Evolutionary conservation across 2,329 filamentous ascomycete species (phyloP).

Genomic region (Westerdykella ornata): DNA sequence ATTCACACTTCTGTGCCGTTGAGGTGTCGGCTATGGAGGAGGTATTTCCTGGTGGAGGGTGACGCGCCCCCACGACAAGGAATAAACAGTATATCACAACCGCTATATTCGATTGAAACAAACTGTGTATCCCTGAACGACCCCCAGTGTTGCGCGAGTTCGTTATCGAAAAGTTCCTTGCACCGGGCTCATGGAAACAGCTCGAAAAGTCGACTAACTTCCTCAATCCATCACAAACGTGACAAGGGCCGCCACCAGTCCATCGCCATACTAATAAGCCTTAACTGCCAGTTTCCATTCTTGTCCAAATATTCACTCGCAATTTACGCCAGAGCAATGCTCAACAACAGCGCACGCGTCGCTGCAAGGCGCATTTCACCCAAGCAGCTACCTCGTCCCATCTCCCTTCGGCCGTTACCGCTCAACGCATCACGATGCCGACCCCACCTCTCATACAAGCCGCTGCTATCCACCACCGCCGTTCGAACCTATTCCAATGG

Average conservation of each 20-base stretch:
- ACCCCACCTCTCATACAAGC: constrained; percentile 2
- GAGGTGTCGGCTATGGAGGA: no score
- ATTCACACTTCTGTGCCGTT: no score
- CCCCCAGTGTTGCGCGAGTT: no score
- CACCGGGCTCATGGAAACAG: constrained; percentile 8
- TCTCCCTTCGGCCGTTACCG: constrained; percentile 14
- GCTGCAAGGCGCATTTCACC: constrained; percentile 31
- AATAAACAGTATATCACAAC: no score
- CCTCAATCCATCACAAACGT: background rate
- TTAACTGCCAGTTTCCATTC: background rate
- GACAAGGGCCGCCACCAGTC: background rate
- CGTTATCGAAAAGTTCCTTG: background rate
- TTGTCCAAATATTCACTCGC: constrained; percentile 2
- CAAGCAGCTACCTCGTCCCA: constrained; percentile 12
- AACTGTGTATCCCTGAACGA: no score
- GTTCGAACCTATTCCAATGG: constrained; percentile 53
- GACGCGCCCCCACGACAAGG: no score
- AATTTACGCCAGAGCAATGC: constrained; percentile 16
- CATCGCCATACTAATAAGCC: background rate
- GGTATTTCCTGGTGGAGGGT: no score
- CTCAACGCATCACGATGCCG: constrained; percentile 13
- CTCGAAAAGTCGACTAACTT: constrained; percentile 10
- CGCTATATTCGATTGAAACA: no score
- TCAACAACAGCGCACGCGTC: constrained; percentile 31
- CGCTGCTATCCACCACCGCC: constrained; percentile 38